Percentiles rank a stretch among this genome's conserved stretches.
phyloP scores from a whole-genome alignment of 1,139 yeast genomes.

The Yamadazyma triangularis region DNA sequence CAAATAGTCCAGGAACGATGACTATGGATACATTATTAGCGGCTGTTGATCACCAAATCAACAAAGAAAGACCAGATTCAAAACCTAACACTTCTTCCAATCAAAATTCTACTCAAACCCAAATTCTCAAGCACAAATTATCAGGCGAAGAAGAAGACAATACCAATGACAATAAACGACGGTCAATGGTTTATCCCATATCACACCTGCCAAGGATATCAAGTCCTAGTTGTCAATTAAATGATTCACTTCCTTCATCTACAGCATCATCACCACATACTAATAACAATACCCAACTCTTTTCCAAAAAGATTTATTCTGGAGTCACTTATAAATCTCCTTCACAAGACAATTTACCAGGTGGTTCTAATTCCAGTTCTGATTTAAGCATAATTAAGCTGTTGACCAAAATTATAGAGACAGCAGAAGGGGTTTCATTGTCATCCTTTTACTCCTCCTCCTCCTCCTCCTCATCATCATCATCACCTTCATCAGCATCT shows the following conservation, averaged over 20 bases:
- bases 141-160: constrained; percentile 1
- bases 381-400: constrained; percentile 18
- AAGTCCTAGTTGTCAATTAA: constrained; percentile 4
- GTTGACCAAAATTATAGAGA: constrained; percentile 20
- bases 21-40: background rate
- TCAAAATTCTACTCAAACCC: constrained; percentile 2
- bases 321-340: constrained; percentile 13
- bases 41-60: too few species aligned
- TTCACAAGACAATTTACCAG: constrained; percentile 7
- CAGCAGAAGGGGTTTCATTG: too few species aligned
- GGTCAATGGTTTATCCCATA: constrained; percentile 2
- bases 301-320: constrained; percentile 7
- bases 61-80: background rate
- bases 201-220: constrained; percentile 1
- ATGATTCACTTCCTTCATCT: constrained; percentile 15
- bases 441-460: too few species aligned
- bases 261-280: constrained; percentile 12
- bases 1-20: background rate
- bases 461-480: too few species aligned
- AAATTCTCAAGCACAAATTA: constrained; percentile 5
- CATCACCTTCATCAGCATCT: too few species aligned
- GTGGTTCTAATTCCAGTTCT: constrained; percentile 5
- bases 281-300: constrained; percentile 2
- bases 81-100: background rate
- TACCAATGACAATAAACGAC: constrained; percentile 1